Conservation (phyloP, 495 filamentous ascomycete genomes). For the Cudoniella acicularis region DNA sequence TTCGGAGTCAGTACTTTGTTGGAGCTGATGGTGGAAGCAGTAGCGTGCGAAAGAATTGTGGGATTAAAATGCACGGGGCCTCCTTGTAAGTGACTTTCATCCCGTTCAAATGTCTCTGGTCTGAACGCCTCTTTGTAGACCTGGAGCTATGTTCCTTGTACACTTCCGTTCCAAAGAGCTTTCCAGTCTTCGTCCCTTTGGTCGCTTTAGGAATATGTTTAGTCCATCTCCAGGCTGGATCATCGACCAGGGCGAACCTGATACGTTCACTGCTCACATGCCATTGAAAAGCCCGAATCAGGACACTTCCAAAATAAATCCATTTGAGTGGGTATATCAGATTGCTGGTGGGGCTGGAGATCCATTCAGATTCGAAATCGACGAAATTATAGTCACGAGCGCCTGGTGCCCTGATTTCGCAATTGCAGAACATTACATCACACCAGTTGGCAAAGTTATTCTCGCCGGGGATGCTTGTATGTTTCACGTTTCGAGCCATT, state of each 20-base stretch:
- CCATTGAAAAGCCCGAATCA: slow-evolving; percentile 3
- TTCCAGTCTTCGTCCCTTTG: slow-evolving; percentile 11
- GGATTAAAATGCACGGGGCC: slow-evolving; percentile 7
- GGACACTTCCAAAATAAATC: slow-evolving; percentile 12
- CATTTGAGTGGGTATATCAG: slow-evolving; percentile 22
- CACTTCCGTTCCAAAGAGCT: slow-evolving; percentile 34
- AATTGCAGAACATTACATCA: slow-evolving; percentile 22
- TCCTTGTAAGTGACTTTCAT: not conserved
- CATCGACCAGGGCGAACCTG: slow-evolving; percentile 31
- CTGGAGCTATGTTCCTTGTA: slow-evolving; percentile 21
- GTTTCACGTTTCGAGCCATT: too few relatives aligned
- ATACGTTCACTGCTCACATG: slow-evolving; percentile 31
- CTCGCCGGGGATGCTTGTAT: slow-evolving; percentile 51
- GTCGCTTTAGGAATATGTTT: slow-evolving; percentile 34
- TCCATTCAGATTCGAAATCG: slow-evolving; percentile 25
- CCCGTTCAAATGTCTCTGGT: too few relatives aligned
- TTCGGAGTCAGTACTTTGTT: slow-evolving; percentile 19
- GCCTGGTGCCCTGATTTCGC: slow-evolving; percentile 25
- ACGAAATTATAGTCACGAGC: slow-evolving; percentile 29
- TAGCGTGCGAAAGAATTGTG: slow-evolving; percentile 19
- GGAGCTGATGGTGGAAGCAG: slow-evolving; percentile 30
- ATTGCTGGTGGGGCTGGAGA: slow-evolving; percentile 24
- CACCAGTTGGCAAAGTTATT: slow-evolving; percentile 33
- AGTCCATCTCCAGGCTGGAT: slow-evolving; percentile 15
- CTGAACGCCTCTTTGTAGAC: too few relatives aligned